Percentiles rank a stretch among this genome's conserved stretches.
These are phyloP conservation scores for Phaffomyces opuntiae DNA, from an alignment of 805 yeast species.

Conservation along the genomic window DNA sequence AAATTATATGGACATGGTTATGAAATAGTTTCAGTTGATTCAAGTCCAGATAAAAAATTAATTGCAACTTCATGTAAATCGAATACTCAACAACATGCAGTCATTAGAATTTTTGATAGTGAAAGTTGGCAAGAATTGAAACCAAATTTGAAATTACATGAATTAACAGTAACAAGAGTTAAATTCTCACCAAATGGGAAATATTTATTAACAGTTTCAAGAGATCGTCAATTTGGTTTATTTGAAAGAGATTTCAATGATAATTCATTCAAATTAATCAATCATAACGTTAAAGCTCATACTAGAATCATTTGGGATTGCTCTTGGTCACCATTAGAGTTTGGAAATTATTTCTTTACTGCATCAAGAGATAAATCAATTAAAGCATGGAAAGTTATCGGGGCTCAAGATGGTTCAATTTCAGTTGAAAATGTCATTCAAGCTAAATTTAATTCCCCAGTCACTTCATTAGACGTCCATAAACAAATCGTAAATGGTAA, in stretches of 20 bases:
- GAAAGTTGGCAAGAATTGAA: constrained; percentile 54
- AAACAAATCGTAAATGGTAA: constrained; percentile 24
- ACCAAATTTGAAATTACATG: constrained; percentile 59
- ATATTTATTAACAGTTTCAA: constrained; percentile 67
- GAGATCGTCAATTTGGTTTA: constrained; percentile 81
- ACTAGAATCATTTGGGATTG: constrained; percentile 93
- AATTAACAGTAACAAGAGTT: constrained; percentile 77
- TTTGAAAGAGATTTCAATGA: constrained; percentile 46
- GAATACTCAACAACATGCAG: constrained; percentile 78
- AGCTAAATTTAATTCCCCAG: constrained; percentile 45
- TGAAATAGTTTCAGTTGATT: constrained; percentile 76
- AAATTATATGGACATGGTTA: constrained; percentile 97
- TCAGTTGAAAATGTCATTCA: constrained; percentile 30
- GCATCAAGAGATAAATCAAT: constrained; percentile 81
- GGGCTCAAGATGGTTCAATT: constrained; percentile 12
- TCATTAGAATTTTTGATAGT: constrained; percentile 66
- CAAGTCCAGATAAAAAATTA: constrained; percentile 51
- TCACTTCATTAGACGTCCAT: constrained; percentile 60
- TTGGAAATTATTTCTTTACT: constrained; percentile 57
- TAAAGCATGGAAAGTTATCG: constrained; percentile 56
- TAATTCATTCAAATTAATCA: constrained; percentile 33
- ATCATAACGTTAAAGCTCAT: constrained; percentile 66
- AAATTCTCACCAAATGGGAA: constrained; percentile 65
- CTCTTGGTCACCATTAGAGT: constrained; percentile 64
- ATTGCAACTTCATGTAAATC: constrained; percentile 92